Evolutionary conservation across 495 filamentous ascomycete species (phyloP).

Genomic region (Tirmania nivea): DNA sequence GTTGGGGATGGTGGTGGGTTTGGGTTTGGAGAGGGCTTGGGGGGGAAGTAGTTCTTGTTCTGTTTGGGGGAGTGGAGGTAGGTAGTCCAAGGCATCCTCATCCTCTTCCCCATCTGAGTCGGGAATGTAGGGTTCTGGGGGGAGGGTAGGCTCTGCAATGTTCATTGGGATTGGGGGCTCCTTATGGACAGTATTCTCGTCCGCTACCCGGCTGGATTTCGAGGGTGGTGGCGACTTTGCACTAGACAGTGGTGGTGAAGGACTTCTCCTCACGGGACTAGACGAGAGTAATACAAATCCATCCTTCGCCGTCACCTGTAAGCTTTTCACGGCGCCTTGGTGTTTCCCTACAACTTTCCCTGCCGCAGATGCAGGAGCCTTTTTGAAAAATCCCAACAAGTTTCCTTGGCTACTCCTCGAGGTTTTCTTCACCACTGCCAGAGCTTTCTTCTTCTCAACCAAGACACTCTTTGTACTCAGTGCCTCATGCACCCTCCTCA

Average conservation of each 20-base stretch:
- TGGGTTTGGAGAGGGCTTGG: not conserved
- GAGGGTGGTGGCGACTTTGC: no score
- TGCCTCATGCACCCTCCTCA: no score
- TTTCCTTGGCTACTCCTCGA: slow-evolving; percentile 25
- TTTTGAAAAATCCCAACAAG: slow-evolving; percentile 26
- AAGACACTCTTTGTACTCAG: no score
- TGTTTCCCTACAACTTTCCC: slow-evolving; percentile 19
- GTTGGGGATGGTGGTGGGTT: not conserved
- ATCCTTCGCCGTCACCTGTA: slow-evolving; percentile 19
- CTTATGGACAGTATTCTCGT: no score
- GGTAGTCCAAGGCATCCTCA: not conserved
- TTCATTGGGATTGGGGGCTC: no score
- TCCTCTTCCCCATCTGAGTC: not conserved
- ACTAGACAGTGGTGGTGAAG: not conserved
- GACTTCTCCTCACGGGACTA: slow-evolving; percentile 3
- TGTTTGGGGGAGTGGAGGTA: not conserved
- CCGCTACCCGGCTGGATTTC: no score
- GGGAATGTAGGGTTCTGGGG: not conserved
- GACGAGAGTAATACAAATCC: slow-evolving; percentile 14
- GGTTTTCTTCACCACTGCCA: slow-evolving; percentile 13
- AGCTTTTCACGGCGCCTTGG: slow-evolving; percentile 22
- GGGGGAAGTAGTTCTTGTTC: not conserved
- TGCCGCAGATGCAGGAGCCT: slow-evolving; percentile 24
- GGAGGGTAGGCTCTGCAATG: no score
- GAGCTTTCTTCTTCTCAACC: slow-evolving; percentile 4